These are phyloP conservation scores for Xylaria telfairii DNA, from an alignment of 495 filamentous ascomycete genomes.

Conservation along the genomic window DNA sequence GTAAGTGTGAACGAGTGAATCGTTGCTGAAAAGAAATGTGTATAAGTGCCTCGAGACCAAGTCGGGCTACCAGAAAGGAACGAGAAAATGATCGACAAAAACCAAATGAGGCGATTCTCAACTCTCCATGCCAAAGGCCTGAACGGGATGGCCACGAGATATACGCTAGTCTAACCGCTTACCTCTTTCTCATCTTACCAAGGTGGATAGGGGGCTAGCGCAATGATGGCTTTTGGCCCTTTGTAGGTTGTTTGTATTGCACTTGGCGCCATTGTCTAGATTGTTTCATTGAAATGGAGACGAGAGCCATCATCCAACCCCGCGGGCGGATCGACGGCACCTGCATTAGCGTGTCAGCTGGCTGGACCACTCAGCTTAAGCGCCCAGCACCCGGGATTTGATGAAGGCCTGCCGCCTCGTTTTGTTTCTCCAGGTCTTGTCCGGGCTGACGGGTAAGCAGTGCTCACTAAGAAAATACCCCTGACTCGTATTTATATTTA, in stretches of 20 bases:
- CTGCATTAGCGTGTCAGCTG: conserved; percentile 10
- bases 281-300: conserved; percentile 19
- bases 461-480: neutral
- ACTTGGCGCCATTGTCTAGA: conserved; percentile 15
- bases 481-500: conserved; percentile 14
- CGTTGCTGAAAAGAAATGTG: conserved; percentile 5
- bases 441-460: neutral
- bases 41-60: conserved; percentile 24
- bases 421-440: no score
- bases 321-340: conserved; percentile 9
- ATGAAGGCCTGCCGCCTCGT: conserved; percentile 15
- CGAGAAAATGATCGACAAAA: neutral
- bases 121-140: neutral
- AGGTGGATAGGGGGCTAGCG: neutral
- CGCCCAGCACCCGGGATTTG: conserved; percentile 13
- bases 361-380: conserved; percentile 12
- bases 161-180: neutral
- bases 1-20: neutral
- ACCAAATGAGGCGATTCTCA: conserved; percentile 4
- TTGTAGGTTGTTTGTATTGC: conserved; percentile 13
- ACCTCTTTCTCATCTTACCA: conserved; percentile 5
- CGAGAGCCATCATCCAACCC: conserved; percentile 16
- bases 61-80: conserved; percentile 22
- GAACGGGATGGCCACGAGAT: neutral
- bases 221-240: neutral